Evolutionary conservation across 768 basidiomycete species (phyloP).

Genomic region (Chiua virens): DNA sequence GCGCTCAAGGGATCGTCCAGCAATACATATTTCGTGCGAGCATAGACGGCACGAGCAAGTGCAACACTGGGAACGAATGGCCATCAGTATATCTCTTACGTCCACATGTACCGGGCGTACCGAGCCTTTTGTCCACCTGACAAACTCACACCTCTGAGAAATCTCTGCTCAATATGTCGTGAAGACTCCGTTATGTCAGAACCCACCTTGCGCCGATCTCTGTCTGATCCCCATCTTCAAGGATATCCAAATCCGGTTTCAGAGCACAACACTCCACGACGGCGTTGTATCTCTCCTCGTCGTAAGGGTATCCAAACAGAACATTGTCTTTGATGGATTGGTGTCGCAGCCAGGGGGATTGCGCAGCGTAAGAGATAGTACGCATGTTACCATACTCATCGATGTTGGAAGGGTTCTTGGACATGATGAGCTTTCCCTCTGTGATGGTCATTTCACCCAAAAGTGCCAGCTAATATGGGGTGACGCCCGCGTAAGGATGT

Average conservation of each 20-base stretch:
- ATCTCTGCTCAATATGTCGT: not conserved
- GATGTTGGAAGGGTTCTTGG: slow-evolving; percentile 50
- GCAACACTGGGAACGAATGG: slow-evolving; percentile 53
- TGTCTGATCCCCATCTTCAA: slow-evolving; percentile 85
- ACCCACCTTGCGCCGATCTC: slow-evolving; percentile 72
- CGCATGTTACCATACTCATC: slow-evolving; percentile 64
- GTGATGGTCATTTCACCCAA: slow-evolving; percentile 41
- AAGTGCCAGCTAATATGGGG: slow-evolving; percentile 29
- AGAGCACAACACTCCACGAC: slow-evolving; percentile 88
- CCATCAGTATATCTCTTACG: slow-evolving; percentile 1
- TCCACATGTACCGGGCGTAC: slow-evolving; percentile 33
- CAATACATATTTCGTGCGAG: slow-evolving; percentile 65
- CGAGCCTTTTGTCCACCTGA: slow-evolving; percentile 84
- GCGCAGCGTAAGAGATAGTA: slow-evolving; percentile 69
- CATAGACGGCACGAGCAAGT: slow-evolving; percentile 80
- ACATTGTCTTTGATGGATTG: slow-evolving; percentile 82
- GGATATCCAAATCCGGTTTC: slow-evolving; percentile 71
- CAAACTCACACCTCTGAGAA: slow-evolving; percentile 62
- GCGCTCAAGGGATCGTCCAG: slow-evolving; percentile 83
- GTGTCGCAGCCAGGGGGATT: slow-evolving; percentile 69
- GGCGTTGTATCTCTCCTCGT: slow-evolving; percentile 69
- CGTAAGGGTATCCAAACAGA: slow-evolving; percentile 68
- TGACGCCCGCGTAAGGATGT: not conserved
- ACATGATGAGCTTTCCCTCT: slow-evolving; percentile 39
- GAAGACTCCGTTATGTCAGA: not conserved